These are phyloP conservation scores for Przewalskia tangutica DNA, from an alignment of 257 asterid species.

Conservation along the genomic window DNA sequence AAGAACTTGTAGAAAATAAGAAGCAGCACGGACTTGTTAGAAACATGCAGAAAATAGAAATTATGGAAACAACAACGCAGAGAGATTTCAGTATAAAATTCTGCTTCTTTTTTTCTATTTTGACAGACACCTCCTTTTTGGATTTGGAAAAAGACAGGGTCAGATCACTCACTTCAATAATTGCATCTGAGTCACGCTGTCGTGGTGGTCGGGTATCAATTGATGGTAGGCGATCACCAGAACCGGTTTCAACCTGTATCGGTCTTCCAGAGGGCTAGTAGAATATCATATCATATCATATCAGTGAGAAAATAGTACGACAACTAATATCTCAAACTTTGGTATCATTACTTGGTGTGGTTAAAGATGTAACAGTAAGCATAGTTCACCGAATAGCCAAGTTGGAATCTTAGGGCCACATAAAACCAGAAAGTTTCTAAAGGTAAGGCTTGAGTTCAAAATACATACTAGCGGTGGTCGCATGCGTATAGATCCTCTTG, in stretches of 20 bases:
- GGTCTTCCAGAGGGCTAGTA: conserved; percentile 84
- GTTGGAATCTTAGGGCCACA: background rate
- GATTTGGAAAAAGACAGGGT: background rate
- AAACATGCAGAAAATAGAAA: background rate
- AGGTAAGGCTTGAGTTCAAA: background rate
- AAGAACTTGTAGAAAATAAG: background rate
- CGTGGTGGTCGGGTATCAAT: conserved; percentile 83
- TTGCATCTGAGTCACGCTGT: conserved; percentile 66
- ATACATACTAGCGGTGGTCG: conserved; percentile 56
- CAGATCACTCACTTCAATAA: conserved; percentile 54
- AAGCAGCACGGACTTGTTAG: background rate
- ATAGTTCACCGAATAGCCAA: background rate
- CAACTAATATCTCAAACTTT: background rate
- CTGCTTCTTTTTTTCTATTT: background rate
- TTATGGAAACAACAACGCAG: background rate
- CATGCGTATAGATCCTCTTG: conserved; percentile 39
- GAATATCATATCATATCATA: background rate
- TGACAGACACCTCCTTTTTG: background rate
- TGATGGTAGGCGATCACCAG: conserved; percentile 84
- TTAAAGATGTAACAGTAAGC: background rate
- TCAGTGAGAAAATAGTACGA: background rate
- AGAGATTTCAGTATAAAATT: background rate
- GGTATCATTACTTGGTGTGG: background rate
- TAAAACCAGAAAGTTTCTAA: background rate
- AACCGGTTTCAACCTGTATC: conserved; percentile 87